A percentile compares a stretch with the other conserved stretches of the same genome.
Conservation (phyloP, 2,329 filamentous ascomycete species). For the Xylaria sp. region DNA sequence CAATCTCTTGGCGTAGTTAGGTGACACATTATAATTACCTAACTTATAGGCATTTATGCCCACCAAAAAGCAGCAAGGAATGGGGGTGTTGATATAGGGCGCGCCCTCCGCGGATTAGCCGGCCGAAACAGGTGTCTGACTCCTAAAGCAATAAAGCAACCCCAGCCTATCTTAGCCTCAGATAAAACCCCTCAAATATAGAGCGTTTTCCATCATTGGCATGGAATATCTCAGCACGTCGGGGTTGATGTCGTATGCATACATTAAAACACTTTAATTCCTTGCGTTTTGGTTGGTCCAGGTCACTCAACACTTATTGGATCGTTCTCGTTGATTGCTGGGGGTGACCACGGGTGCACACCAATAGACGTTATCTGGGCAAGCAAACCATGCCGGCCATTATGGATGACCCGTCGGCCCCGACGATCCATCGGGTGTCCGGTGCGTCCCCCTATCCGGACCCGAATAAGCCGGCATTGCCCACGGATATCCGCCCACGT, state of each 20-base stretch:
- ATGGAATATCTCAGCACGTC: not conserved
- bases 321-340: conserved; percentile 3
- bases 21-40: not conserved
- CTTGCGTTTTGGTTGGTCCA: conserved; percentile 4
- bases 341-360: conserved; percentile 5
- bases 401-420: conserved; percentile 78
- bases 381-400: conserved; percentile 74
- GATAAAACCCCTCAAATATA: conserved; percentile 4
- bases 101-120: conserved; percentile 12
- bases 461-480: conserved; percentile 70
- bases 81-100: not conserved
- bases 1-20: too few species aligned
- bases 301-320: not conserved
- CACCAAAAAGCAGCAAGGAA: not conserved
- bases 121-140: not conserved
- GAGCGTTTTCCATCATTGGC: not conserved
- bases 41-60: not conserved
- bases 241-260: not conserved
- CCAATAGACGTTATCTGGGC: not conserved
- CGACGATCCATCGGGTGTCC: conserved; percentile 75
- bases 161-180: not conserved
- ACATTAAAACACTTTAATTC: not conserved
- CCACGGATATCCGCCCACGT: conserved; percentile 74
- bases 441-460: conserved; percentile 73
- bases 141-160: not conserved